Evolutionary conservation across 768 basidiomycete genomes (phyloP).

Genomic region (Mycena indigotica): DNA sequence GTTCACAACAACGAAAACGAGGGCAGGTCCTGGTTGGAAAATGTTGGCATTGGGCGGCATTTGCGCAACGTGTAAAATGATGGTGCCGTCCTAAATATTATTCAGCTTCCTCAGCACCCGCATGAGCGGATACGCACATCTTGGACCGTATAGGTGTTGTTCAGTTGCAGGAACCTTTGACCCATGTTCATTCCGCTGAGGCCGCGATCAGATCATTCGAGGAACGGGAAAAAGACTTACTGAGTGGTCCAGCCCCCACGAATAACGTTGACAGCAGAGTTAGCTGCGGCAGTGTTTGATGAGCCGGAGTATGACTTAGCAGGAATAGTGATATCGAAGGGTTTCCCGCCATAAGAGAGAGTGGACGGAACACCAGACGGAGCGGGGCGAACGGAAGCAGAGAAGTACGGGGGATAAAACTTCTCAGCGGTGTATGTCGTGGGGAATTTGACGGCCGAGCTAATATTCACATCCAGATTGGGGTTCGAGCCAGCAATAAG

Average conservation of each 20-base stretch:
- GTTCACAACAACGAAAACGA: slow-evolving; percentile 80
- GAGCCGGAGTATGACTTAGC: slow-evolving; percentile 65
- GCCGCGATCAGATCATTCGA: not conserved
- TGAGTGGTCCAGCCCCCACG: slow-evolving; percentile 86
- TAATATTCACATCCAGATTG: slow-evolving; percentile 75
- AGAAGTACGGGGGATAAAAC: slow-evolving; percentile 92
- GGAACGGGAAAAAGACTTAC: not conserved
- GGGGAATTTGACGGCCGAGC: slow-evolving; percentile 51
- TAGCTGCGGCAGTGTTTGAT: slow-evolving; percentile 71
- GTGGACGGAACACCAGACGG: slow-evolving; percentile 72
- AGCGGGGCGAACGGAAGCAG: slow-evolving; percentile 63
- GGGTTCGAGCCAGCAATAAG: slow-evolving; percentile 93
- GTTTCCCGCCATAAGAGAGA: slow-evolving; percentile 79
- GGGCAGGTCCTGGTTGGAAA: slow-evolving; percentile 86
- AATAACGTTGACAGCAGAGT: slow-evolving; percentile 73
- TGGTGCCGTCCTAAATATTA: slow-evolving; percentile 56
- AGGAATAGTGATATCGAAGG: slow-evolving; percentile 76
- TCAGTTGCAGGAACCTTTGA: slow-evolving; percentile 78
- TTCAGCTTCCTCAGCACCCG: not conserved
- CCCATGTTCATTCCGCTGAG: slow-evolving; percentile 79
- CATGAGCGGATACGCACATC: not conserved
- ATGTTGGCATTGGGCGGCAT: slow-evolving; percentile 82
- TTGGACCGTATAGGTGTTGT: slow-evolving; percentile 82
- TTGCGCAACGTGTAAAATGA: slow-evolving; percentile 79
- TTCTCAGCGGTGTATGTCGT: slow-evolving; percentile 83